Evolutionary conservation across 1,284 basidiomycete species (phyloP).

Genomic region (Ceratorhiza oryzae-sativae): DNA sequence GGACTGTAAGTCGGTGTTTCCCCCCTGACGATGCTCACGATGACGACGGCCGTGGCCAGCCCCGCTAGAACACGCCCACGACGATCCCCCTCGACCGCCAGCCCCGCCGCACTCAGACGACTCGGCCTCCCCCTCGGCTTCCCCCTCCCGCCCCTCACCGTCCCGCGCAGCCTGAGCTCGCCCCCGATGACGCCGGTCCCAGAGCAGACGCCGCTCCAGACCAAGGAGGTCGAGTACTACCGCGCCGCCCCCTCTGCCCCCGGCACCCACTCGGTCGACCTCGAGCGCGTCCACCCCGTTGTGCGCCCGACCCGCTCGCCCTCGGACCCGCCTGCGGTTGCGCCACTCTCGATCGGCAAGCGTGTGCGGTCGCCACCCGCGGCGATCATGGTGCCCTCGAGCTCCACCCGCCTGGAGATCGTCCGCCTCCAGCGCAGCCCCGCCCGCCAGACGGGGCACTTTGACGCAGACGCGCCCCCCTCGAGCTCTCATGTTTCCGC

Average conservation of each 20-base stretch:
- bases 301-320: conserved; percentile 13
- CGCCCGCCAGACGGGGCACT: not conserved
- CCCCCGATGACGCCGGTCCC: conserved; percentile 1
- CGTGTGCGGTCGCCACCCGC: not conserved
- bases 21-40: conserved; percentile 21
- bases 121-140: conserved; percentile 20
- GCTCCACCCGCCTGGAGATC: not conserved
- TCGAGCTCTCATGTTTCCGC: not conserved
- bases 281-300: conserved; percentile 13
- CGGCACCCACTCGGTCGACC: conserved; percentile 9
- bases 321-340: conserved; percentile 1
- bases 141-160: conserved; percentile 23
- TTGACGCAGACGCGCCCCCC: not conserved
- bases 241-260: conserved; percentile 19
- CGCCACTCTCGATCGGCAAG: not conserved
- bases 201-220: not conserved
- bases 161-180: conserved; percentile 17
- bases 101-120: not conserved
- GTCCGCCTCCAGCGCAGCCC: not conserved
- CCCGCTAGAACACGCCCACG: conserved; percentile 2
- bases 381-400: not conserved
- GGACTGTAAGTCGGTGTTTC: not conserved
- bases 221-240: conserved; percentile 33
- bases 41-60: conserved; percentile 1
- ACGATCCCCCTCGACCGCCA: not conserved